Conservation (phyloP, 169 alveolate genomes). For the Eimeria acervulina region DNA sequence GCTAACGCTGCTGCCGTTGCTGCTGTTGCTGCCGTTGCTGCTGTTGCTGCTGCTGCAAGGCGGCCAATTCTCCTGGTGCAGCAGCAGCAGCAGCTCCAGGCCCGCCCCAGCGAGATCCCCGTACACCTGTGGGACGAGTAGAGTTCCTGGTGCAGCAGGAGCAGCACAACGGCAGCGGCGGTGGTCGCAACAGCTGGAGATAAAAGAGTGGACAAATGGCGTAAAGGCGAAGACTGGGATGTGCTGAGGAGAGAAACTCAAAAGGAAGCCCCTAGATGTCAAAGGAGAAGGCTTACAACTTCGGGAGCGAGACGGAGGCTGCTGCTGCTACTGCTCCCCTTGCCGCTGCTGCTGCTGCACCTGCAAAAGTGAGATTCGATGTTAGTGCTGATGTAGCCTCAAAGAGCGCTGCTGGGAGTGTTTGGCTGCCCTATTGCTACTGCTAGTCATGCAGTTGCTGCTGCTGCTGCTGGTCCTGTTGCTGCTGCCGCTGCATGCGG, state of each 20-base stretch:
- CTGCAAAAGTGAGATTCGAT: not conserved
- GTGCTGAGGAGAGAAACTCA: not conserved
- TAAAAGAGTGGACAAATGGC: not conserved
- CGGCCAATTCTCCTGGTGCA: constrained; percentile 30
- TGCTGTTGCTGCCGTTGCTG: constrained; percentile 11
- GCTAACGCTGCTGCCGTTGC: constrained; percentile 38
- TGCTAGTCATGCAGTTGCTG: not conserved
- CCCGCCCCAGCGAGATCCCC: not conserved
- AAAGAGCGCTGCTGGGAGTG: not conserved
- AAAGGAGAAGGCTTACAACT: not conserved
- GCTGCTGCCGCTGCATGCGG: constrained; percentile 8
- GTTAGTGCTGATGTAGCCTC: not conserved
- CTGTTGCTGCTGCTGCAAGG: constrained; percentile 16
- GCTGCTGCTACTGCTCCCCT: constrained; percentile 25
- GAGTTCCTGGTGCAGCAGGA: not conserved
- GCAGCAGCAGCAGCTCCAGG: constrained; percentile 62
- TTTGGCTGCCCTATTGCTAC: not conserved
- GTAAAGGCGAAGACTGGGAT: not conserved
- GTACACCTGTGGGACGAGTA: not conserved
- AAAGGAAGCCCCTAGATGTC: not conserved
- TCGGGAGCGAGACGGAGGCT: not conserved
- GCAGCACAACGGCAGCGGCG: constrained; percentile 29
- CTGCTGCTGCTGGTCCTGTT: constrained; percentile 10
- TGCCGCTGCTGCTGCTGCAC: constrained; percentile 27
- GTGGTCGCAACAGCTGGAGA: constrained; percentile 7